Evolutionary conservation across 345 rosid species (phyloP).

Genomic region (Fremontodendron californicum): DNA sequence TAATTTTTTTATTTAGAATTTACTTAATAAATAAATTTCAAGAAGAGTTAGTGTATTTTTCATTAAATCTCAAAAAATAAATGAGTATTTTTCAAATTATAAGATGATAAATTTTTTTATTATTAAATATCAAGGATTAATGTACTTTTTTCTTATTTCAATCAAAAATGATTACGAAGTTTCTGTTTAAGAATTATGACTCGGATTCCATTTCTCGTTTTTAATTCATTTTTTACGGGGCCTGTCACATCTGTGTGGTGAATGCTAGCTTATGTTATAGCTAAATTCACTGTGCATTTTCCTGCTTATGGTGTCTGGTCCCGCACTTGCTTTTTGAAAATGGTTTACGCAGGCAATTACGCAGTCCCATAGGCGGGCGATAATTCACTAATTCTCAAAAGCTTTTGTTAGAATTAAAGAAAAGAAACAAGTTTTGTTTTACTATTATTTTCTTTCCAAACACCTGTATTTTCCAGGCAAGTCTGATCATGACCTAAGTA

Average conservation of each 20-base stretch:
- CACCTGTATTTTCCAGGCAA: not conserved
- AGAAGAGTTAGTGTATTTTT: no score
- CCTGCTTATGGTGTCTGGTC: not conserved
- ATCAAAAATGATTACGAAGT: not conserved
- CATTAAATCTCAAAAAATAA: no score
- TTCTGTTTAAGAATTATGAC: not conserved
- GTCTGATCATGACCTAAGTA: not conserved
- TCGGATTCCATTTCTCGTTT: not conserved
- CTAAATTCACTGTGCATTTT: not conserved
- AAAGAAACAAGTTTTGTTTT: not conserved
- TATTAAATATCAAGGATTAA: no score
- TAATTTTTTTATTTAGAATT: no score
- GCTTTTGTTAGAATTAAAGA: not conserved
- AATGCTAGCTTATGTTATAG: not conserved
- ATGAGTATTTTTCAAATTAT: no score
- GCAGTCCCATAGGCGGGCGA: not conserved
- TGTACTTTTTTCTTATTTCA: no score
- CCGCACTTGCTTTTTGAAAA: not conserved
- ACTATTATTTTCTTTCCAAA: not conserved
- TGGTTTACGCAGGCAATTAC: not conserved
- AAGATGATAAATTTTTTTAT: no score
- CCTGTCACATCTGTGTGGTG: not conserved
- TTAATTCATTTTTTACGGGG: not conserved
- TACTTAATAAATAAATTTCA: no score
- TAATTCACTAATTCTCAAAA: not conserved